These are phyloP conservation scores for Akanthomyces uredinophilus DNA, from an alignment of 2,329 filamentous ascomycete genomes.

Conservation along the genomic window DNA sequence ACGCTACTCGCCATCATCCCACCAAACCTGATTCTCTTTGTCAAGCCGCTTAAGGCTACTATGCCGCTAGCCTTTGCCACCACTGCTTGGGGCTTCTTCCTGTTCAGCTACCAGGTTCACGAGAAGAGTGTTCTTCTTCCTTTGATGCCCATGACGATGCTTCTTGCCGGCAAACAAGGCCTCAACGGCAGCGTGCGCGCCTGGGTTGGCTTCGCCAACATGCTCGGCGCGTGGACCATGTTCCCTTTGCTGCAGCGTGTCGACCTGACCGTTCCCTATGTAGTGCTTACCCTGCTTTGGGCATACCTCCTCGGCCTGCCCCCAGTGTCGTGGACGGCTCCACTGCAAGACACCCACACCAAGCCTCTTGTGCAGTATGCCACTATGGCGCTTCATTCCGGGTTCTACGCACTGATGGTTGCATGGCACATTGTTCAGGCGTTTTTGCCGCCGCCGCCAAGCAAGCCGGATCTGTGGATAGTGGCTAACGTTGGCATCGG, in stretches of 20 bases:
- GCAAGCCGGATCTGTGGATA: slow-evolving; percentile 91
- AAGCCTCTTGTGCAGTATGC: slow-evolving; percentile 37
- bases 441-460: slow-evolving; percentile 59
- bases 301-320: slow-evolving; percentile 85
- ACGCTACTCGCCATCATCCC: slow-evolving; percentile 74
- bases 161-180: slow-evolving; percentile 74
- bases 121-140: slow-evolving; percentile 96
- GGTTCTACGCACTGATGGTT: slow-evolving; percentile 73
- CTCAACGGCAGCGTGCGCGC: slow-evolving; percentile 70
- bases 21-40: slow-evolving; percentile 73
- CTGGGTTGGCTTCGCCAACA: slow-evolving; percentile 95
- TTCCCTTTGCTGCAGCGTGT: slow-evolving; percentile 86
- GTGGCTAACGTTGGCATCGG: slow-evolving; percentile 86
- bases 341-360: slow-evolving; percentile 47
- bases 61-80: slow-evolving; percentile 76
- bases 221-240: slow-evolving; percentile 87
- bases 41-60: slow-evolving; percentile 70
- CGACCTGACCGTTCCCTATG: slow-evolving; percentile 77
- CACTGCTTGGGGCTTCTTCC: slow-evolving; percentile 93
- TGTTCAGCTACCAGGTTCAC: slow-evolving; percentile 97
- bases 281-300: slow-evolving; percentile 81
- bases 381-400: slow-evolving; percentile 64
- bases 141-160: slow-evolving; percentile 84
- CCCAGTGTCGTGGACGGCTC: slow-evolving; percentile 66
- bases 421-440: slow-evolving; percentile 76